Conservation (phyloP, 2,329 filamentous ascomycete genomes). For the Phyllosticta paracitricarpa region DNA sequence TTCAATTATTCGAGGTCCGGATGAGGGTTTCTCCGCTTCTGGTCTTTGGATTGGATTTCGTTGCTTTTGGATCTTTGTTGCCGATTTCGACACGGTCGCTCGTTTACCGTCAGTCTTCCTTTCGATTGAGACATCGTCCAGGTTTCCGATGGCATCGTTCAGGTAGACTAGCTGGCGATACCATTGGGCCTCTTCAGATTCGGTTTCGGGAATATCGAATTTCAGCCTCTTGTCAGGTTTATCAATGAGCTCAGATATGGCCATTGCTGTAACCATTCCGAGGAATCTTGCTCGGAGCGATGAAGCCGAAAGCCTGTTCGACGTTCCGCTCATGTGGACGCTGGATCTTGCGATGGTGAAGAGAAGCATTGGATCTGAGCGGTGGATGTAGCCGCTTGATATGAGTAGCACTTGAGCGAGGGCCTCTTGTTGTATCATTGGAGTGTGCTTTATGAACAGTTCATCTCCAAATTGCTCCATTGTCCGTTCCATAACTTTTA, state of each 20-base stretch:
- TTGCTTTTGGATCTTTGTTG: neutral
- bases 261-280: slow-evolving; percentile 79
- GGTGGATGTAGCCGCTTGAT: slow-evolving; percentile 63
- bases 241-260: slow-evolving; percentile 55
- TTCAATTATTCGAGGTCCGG: slow-evolving; percentile 39
- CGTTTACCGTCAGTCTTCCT: slow-evolving; percentile 11
- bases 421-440: slow-evolving; percentile 80
- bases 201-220: slow-evolving; percentile 74
- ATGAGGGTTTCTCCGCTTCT: slow-evolving; percentile 10
- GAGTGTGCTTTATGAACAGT: slow-evolving; percentile 75
- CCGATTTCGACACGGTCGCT: neutral
- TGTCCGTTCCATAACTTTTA: slow-evolving; percentile 51
- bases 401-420: slow-evolving; percentile 73
- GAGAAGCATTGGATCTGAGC: slow-evolving; percentile 55
- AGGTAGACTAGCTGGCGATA: slow-evolving; percentile 58
- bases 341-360: slow-evolving; percentile 61
- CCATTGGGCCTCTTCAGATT: slow-evolving; percentile 61
- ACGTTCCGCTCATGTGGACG: slow-evolving; percentile 66
- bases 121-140: neutral
- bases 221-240: slow-evolving; percentile 60
- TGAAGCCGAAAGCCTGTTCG: slow-evolving; percentile 71
- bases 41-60: neutral
- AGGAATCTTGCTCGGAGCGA: slow-evolving; percentile 69
- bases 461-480: slow-evolving; percentile 72
- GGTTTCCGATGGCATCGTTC: slow-evolving; percentile 50